phyloP scores from a whole-genome alignment of 805 yeast genomes.

The Saccharomycopsis sp. region DNA sequence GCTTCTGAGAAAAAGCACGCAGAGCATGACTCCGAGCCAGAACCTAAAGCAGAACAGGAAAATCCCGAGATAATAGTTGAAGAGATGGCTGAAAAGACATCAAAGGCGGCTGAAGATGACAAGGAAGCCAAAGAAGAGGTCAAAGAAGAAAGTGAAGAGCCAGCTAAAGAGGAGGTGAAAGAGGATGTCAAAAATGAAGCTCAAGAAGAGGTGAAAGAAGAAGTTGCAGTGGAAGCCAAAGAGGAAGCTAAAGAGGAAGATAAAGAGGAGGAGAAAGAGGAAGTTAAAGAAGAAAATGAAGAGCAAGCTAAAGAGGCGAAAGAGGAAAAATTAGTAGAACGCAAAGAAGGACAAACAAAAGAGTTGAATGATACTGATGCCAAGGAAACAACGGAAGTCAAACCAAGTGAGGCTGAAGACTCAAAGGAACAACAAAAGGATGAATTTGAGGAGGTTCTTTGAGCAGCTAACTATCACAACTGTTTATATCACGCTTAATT shows the following conservation, averaged over 20 bases:
- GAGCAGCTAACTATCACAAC: no score
- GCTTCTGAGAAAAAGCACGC: background rate
- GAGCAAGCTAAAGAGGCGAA: background rate
- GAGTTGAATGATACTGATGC: background rate
- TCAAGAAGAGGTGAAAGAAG: background rate
- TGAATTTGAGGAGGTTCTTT: background rate
- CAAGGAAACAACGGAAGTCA: background rate
- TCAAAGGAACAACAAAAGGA: conserved; percentile 23
- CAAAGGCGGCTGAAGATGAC: conserved; percentile 5
- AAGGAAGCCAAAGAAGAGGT: conserved; percentile 7
- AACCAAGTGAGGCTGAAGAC: conserved; percentile 13
- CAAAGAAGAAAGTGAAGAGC: conserved; percentile 17
- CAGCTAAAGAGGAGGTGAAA: conserved; percentile 10
- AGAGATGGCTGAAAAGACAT: conserved; percentile 1
- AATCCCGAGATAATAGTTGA: conserved; percentile 1
- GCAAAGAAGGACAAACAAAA: background rate
- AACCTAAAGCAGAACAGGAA: background rate
- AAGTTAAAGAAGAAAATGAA: background rate
- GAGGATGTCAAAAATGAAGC: conserved; percentile 2
- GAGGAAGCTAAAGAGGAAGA: background rate
- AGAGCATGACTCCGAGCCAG: background rate
- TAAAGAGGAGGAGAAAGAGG: background rate
- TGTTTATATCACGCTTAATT: no score
- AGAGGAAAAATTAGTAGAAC: background rate
- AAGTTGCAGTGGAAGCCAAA: background rate